Evolutionary conservation across 352 stramenopile species (phyloP), one percentile per base, ranked within the genome.

Genomic region (Globisporangium abappressorium): DNA sequence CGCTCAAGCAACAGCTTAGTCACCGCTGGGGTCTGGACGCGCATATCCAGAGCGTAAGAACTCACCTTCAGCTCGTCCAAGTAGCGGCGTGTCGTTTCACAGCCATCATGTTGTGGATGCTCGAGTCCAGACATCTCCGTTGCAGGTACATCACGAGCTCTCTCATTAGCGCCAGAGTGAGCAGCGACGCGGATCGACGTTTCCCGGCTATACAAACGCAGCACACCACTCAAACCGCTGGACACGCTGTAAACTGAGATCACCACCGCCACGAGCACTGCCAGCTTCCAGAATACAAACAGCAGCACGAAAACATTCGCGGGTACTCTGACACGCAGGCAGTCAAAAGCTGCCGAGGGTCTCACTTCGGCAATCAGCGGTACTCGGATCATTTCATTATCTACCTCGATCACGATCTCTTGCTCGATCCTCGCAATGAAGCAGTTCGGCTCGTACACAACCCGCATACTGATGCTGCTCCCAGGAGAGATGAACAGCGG

Each of bases 381-480:
- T n/a, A 85, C 62, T 54, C 55, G 70, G 33, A 71, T 76, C 22
- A 69, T 62, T 0, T 26, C 57, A 41, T 76, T 72, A 51, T 72
- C 77, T 0, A 68, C 75, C 34, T 76, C 62, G 51, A 85, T 66
- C 24, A 70, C n/a, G n/a, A 85, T 51, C 66, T 67, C 76, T 15
- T 64, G 70, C 38, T 70, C 33, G 12, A 66, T 59, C 20, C 12
- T 70, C 11, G 57, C 24, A n/a, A 63, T 30, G 49, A 67, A 73
- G 53, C 78, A 85, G 58, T 60, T 76, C 14, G 75, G 61, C 30
- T 56, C 56, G 53, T 78, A 82, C 36, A 57, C 34, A 20, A 70
- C 38, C 11, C 49, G 58, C 8, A 65, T 8, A 18, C 8, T 43
- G 46, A 53, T 20, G 2, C 47, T 56, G 15, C 30, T 41, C 6